Conservation (phyloP, 176 grass and related monocot genomes). For the Juncus inflexus region DNA sequence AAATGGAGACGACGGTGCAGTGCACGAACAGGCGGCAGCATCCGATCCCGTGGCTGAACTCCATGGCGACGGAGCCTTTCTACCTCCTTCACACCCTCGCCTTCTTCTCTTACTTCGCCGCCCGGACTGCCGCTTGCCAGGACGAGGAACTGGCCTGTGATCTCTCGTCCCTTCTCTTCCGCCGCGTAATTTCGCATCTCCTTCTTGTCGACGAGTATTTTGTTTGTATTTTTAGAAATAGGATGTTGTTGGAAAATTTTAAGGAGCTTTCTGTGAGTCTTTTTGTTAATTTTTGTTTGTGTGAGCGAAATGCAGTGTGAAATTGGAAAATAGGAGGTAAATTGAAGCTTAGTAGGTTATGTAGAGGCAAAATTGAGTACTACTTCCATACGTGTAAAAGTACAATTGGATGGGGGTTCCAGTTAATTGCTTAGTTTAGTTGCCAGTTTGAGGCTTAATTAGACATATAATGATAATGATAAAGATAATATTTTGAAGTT, state of each 20-base stretch:
- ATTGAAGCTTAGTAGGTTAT: too few relatives aligned
- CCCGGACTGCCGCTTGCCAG: conserved; percentile 43
- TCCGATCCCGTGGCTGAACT: conserved; percentile 72
- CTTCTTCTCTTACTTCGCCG: conserved; percentile 89
- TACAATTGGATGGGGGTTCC: too few relatives aligned
- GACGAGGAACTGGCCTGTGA: conserved; percentile 32
- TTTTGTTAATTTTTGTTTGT: neutral
- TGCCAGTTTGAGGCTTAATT: too few relatives aligned
- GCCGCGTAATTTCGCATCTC: conserved; percentile 28
- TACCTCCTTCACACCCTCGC: conserved; percentile 83
- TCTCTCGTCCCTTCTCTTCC: conserved; percentile 55
- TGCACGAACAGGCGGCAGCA: conserved; percentile 30
- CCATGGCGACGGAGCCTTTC: conserved; percentile 66
- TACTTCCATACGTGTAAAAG: too few relatives aligned
- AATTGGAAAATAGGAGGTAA: neutral
- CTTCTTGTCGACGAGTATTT: neutral
- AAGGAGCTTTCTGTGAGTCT: neutral
- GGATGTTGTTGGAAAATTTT: too few relatives aligned
- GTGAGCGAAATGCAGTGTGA: neutral
- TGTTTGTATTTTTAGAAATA: too few relatives aligned
- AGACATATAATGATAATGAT: too few relatives aligned
- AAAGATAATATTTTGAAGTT: too few relatives aligned
- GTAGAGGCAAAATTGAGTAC: too few relatives aligned
- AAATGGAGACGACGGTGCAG: conserved; percentile 51
- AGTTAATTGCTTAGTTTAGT: too few relatives aligned